Evolutionary conservation across 495 filamentous ascomycete species (phyloP), one percentile per base, ranked within the genome.

Genomic region (Aspergillus campestris): DNA sequence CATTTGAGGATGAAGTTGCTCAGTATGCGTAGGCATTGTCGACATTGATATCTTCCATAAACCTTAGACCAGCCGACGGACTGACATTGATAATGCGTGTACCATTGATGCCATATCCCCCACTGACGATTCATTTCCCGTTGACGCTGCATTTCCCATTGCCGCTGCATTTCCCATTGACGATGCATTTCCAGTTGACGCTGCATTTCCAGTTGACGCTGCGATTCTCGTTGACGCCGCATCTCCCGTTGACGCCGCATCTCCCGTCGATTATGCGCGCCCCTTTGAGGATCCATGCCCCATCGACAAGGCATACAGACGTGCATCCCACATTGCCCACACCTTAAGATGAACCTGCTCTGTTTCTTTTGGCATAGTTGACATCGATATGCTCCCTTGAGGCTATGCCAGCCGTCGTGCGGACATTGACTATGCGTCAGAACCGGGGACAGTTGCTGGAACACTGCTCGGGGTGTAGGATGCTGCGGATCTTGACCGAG

Each of bases 1-100:
- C 44, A 55, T 33, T 38, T 6, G 4, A 44, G 24, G 14, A 55
- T 50, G 29, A 41, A 50, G 1, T 45, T 2, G 7, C 27, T 44
- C 15, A 47, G 28, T 12, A 24, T 9, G 0, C 45, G 7, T 5
- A 15, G 27, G 31, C 51, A 53, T 30, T 40, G 18, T 15, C 50
- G 39, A 29, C 51, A 55, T 13, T 32, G 9, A 18, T 34, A 31
- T 6, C 18, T 28, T 24, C 38, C 40, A 13, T 44, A 31, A 12
- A 41, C 32, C 1, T 14, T 44, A 42, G 45, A 49, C 11, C 29
- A 18, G 28, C 15, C 40, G 5, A 34, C 32, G 29, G 47, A 37
- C 9, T 31, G 28, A 31, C 40, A 55, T 8, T 34, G 14, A 7
- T 44, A 31, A 10, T 9, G 11, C 12, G 32, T 40, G 31, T 28